These are phyloP conservation scores for Apiotrichum siamense DNA, from an alignment of 1,284 basidiomycete genomes.

Conservation along the genomic window DNA sequence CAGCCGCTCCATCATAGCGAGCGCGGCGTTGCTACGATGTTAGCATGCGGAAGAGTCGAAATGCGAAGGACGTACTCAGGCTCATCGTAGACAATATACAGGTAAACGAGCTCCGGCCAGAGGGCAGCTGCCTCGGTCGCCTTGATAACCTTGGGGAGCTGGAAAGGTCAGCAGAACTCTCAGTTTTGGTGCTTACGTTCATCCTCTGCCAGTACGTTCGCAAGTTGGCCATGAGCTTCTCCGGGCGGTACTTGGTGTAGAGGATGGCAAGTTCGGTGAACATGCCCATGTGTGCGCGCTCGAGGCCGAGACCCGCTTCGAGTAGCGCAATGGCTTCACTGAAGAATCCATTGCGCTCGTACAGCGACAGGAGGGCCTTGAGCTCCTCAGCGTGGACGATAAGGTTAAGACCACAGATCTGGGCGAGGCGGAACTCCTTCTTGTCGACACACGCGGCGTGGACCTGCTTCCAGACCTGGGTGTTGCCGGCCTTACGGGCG, in stretches of 20 bases:
- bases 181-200: conserved; percentile 59
- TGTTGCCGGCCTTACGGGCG: conserved; percentile 97
- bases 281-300: conserved; percentile 78
- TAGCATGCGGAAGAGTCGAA: too few species aligned
- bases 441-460: conserved; percentile 98
- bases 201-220: conserved; percentile 96
- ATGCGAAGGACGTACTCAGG: conserved; percentile 45
- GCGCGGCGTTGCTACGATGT: not conserved
- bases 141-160: conserved; percentile 69
- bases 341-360: conserved; percentile 89
- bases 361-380: conserved; percentile 69
- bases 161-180: not conserved
- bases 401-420: conserved; percentile 96
- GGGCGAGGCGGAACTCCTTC: conserved; percentile 90
- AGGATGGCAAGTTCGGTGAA: conserved; percentile 81
- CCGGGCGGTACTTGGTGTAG: conserved; percentile 94
- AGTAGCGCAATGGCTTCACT: conserved; percentile 87
- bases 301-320: conserved; percentile 90
- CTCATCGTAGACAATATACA: conserved; percentile 84
- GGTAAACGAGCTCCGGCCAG: conserved; percentile 97
- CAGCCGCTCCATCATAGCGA: conserved; percentile 61
- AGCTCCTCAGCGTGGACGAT: conserved; percentile 78
- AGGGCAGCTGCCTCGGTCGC: conserved; percentile 93
- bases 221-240: conserved; percentile 96
- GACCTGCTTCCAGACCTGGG: conserved; percentile 99